These are phyloP conservation scores for Tolypocladium cylindrosporum DNA, from an alignment of 2,329 filamentous ascomycete species.

Conservation along the genomic window DNA sequence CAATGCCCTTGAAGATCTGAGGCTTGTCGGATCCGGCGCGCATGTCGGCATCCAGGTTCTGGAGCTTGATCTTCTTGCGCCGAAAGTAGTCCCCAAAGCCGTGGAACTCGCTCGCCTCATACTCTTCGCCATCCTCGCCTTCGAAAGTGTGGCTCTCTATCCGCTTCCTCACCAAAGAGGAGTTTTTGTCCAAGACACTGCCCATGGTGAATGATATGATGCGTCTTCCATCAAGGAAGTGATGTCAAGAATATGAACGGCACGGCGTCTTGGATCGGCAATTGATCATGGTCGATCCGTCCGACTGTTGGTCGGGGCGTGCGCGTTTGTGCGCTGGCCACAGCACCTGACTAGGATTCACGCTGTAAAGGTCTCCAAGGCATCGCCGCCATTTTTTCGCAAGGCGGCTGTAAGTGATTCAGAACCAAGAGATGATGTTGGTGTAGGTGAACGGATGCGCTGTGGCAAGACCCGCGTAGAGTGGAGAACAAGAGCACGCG, in stretches of 20 bases:
- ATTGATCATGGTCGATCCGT: neutral
- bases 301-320: neutral
- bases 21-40: conserved; percentile 62
- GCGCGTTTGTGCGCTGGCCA: neutral
- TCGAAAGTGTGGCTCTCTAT: conserved; percentile 62
- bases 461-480: conserved; percentile 19
- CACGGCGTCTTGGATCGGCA: neutral
- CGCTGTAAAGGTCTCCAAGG: neutral
- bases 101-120: conserved; percentile 75
- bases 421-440: neutral
- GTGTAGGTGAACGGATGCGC: neutral
- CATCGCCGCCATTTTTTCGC: neutral
- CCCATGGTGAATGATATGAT: conserved; percentile 35
- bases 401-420: neutral
- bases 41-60: conserved; percentile 82
- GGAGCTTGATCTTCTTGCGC: conserved; percentile 92
- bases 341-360: neutral
- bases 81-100: conserved; percentile 89
- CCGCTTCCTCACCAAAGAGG: conserved; percentile 49
- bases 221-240: no score
- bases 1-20: conserved; percentile 80
- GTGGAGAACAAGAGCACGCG: conserved; percentile 17
- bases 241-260: neutral
- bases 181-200: conserved; percentile 52
- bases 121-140: conserved; percentile 82